Percentiles rank a stretch among this genome's conserved stretches.
These are phyloP conservation scores for Fragilariopsis cylindrus DNA, from an alignment of 108 stramenopile species.

Conservation along the genomic window DNA sequence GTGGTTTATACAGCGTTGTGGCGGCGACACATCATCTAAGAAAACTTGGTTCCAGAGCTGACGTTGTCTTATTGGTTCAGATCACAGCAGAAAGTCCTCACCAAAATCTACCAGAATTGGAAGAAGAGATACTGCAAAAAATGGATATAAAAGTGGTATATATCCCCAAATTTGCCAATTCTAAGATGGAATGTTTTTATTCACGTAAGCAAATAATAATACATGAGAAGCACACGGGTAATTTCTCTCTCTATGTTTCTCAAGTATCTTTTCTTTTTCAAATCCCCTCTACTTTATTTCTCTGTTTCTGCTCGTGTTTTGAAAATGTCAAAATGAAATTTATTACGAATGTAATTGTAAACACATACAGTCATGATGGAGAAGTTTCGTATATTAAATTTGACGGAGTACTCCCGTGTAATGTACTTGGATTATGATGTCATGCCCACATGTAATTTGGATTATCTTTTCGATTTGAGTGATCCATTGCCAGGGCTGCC, in stretches of 20 bases:
- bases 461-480: constrained; percentile 57
- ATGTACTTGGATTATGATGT: constrained; percentile 74
- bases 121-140: constrained; percentile 31
- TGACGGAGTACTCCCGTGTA: constrained; percentile 66
- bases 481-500: constrained; percentile 15
- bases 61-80: constrained; percentile 53
- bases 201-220: background rate
- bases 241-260: background rate
- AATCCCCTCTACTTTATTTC: background rate
- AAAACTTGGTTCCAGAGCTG: constrained; percentile 38
- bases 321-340: background rate
- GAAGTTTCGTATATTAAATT: constrained; percentile 54
- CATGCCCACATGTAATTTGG: constrained; percentile 61
- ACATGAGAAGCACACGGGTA: background rate
- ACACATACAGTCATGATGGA: constrained; percentile 31
- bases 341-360: too few relatives aligned
- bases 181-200: constrained; percentile 35
- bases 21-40: constrained; percentile 39
- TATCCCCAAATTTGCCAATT: constrained; percentile 21
- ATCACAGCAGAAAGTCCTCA: constrained; percentile 29
- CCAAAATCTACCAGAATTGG: background rate
- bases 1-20: constrained; percentile 44
- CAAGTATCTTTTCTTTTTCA: background rate
- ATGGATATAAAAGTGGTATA: constrained; percentile 27
- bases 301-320: background rate